A percentile compares a stretch with the other conserved stretches of the same genome.
phyloP scores from a whole-genome alignment of 352 stramenopile species.

The Pythium aristosporum region DNA sequence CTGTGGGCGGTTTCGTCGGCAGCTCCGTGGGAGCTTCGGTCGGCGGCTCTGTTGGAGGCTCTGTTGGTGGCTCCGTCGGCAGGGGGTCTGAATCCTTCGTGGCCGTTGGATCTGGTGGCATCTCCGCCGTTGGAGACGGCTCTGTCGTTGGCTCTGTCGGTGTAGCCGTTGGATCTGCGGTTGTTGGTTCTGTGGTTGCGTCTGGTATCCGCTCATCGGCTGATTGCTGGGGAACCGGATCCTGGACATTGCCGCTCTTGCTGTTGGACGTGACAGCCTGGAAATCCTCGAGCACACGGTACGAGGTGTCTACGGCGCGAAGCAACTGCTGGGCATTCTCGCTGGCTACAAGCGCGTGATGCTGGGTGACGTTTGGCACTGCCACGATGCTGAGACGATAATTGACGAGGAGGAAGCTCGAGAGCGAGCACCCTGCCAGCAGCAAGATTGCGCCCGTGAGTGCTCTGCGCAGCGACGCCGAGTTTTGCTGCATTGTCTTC shows the following conservation, averaged over 20 bases:
- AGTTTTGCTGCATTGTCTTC: conserved; percentile 18
- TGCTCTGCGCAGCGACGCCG: conserved; percentile 15
- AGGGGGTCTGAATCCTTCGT: background rate
- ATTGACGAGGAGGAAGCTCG: conserved; percentile 28
- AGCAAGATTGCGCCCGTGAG: conserved; percentile 19
- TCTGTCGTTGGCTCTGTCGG: background rate
- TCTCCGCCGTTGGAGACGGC: background rate
- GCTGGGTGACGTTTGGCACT: conserved; percentile 15
- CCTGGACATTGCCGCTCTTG: background rate
- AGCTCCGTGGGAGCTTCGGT: background rate
- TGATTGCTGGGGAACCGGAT: background rate
- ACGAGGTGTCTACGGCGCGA: conserved; percentile 1
- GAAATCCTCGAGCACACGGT: conserved; percentile 9
- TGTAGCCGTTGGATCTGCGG: background rate
- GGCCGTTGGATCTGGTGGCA: background rate
- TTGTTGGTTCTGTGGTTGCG: background rate
- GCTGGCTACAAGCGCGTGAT: conserved; percentile 5
- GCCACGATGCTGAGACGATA: conserved; percentile 13
- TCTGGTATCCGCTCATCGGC: background rate
- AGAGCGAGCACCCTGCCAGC: conserved; percentile 23
- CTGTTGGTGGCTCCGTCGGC: conserved; percentile 1
- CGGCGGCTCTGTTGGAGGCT: conserved; percentile 2
- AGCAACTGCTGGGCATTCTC: conserved; percentile 16
- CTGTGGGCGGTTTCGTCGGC: conserved; percentile 4
- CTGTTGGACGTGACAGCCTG: background rate